Base-by-base conservation (phyloP, 345 rosid species). In the Combretum micranthum region DNA sequence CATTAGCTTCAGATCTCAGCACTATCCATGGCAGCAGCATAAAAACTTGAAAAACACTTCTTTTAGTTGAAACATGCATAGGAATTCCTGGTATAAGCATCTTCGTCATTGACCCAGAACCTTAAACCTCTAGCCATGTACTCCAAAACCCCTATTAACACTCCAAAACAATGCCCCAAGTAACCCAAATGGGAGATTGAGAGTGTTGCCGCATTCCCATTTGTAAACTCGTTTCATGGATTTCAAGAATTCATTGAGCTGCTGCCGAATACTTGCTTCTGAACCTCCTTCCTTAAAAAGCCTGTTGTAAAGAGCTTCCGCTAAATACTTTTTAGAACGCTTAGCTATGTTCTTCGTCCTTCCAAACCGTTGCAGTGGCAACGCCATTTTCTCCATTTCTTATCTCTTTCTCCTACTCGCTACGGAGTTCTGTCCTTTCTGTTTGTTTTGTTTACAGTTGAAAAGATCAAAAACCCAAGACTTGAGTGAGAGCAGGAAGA, bases 131-230 rank as follows among this genome's bases (percentile, higher is more conserved):
- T 20, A 44, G 22, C 16, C 58, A 57, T 22, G 52, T 20, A 15
- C 65, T 26, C 42, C 65, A 23, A 25, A 20, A 32, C 14, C 44
- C 0, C 26, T 42, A 7, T 13, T 23, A 58, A 19, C 52, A 25
- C 57, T 21, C 15, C 47, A 52, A 44, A 52, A 18, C 50, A 47
- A 20, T 18, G 23, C 65, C 13, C 39, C 26, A 14, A 50, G 37
- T 18, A 42, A 22, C 9, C 39, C 55, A 13, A 39, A 17, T 8
- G 32, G 39, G 39, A n/a, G 13, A 37, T 74, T 85, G 68, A 89
- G 65, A 20, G 99, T 87, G 60, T 83, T 82, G 15, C 88, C 96
- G 2, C 85, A 91, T 66, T 93, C 99, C 99, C 99, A 93, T 80
- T 93, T 93, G 78, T 67, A 93, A 19, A 79, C 97, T 55, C 84